A percentile compares a stretch with the other conserved stretches of the same genome.
Conservation (phyloP, 2,329 filamentous ascomycete species). For the Ambrosiella xylebori region DNA sequence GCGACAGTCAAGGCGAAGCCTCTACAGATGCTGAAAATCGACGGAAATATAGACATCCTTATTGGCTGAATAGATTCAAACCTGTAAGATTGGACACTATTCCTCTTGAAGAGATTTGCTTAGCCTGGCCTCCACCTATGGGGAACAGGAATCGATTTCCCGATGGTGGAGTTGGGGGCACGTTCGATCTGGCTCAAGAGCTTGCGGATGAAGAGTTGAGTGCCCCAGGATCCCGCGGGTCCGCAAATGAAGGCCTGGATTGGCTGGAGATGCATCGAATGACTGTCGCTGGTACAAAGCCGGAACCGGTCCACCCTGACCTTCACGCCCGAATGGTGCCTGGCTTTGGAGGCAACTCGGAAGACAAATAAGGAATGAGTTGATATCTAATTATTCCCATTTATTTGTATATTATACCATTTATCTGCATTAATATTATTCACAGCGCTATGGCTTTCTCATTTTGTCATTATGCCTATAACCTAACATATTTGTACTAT, state of each 20-base stretch:
- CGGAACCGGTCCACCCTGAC: not conserved
- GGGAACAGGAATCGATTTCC: not conserved
- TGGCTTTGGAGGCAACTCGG: not conserved
- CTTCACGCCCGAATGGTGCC: not conserved
- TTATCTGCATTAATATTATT: not conserved
- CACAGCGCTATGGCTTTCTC: not conserved
- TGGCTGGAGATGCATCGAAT: slow-evolving; percentile 10
- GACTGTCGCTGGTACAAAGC: not conserved
- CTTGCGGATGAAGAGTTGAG: slow-evolving; percentile 8
- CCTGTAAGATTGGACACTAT: slow-evolving; percentile 4
- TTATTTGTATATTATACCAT: not conserved
- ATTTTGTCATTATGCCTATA: not conserved
- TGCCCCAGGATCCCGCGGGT: slow-evolving; percentile 7
- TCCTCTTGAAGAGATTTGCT: slow-evolving; percentile 7
- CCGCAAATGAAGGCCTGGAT: not conserved
- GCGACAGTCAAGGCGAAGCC: not conserved
- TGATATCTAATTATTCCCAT: not conserved
- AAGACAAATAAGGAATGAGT: not conserved
- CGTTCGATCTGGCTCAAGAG: slow-evolving; percentile 2
- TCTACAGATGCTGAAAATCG: not conserved
- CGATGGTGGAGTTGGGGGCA: not conserved
- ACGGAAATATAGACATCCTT: not conserved
- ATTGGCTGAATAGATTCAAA: not conserved
- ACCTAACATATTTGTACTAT: not conserved
- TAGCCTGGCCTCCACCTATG: slow-evolving; percentile 3